Evolutionary conservation across 148 eudicot species (phyloP).

Genomic region (Amaranthus palmeri): DNA sequence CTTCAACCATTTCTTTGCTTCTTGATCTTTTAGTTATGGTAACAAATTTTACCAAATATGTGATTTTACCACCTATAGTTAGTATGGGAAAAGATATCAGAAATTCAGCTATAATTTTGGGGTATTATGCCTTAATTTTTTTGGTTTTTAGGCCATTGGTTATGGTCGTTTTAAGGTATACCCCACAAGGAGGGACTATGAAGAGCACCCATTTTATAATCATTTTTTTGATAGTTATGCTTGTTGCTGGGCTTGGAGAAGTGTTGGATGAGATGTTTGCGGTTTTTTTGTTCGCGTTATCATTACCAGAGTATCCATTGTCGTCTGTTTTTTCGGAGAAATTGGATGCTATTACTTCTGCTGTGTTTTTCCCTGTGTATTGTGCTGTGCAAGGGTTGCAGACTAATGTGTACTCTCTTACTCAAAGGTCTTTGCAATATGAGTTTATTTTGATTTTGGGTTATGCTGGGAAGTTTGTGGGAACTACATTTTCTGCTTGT

Average conservation of each 20-base stretch:
- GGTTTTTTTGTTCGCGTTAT: slow-evolving; percentile 18
- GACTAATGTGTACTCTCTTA: not conserved
- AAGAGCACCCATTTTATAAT: not conserved
- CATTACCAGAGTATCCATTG: slow-evolving; percentile 24
- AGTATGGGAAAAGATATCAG: too few relatives aligned
- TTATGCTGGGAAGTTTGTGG: slow-evolving; percentile 22
- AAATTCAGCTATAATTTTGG: not conserved
- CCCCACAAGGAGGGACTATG: not conserved
- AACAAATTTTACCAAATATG: not conserved
- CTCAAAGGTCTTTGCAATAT: not conserved
- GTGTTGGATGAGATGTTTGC: slow-evolving; percentile 6
- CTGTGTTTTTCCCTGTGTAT: slow-evolving; percentile 23
- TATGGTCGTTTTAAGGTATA: not conserved
- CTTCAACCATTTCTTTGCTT: not conserved
- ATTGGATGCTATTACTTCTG: slow-evolving; percentile 20
- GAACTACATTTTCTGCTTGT: slow-evolving; percentile 6
- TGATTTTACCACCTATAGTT: not conserved
- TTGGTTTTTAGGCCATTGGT: slow-evolving; percentile 10
- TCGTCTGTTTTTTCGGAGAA: slow-evolving; percentile 12
- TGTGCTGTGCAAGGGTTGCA: slow-evolving; percentile 23
- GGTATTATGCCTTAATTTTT: slow-evolving; percentile 7
- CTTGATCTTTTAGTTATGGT: slow-evolving; percentile 2
- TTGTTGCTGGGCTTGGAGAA: slow-evolving; percentile 2
- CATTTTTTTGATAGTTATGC: not conserved
- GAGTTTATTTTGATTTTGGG: slow-evolving; percentile 16